Evolutionary conservation across 2,329 filamentous ascomycete species (phyloP).

Genomic region (Clarireedia monteithiana): DNA sequence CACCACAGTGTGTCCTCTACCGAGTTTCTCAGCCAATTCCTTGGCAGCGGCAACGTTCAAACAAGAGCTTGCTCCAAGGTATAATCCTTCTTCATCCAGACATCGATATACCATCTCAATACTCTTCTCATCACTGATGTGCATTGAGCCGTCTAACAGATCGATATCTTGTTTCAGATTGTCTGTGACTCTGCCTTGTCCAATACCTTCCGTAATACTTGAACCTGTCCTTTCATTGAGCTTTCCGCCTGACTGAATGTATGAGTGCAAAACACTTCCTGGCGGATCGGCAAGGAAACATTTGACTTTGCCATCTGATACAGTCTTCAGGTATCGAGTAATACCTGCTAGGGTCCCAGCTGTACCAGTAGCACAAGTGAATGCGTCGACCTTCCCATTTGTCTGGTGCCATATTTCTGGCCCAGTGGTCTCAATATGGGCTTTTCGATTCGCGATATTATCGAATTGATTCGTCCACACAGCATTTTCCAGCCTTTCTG

Average conservation of each 20-base stretch:
- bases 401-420: conserved; percentile 98
- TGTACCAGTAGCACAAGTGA: conserved; percentile 91
- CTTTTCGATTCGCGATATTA: conserved; percentile 86
- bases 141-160: conserved; percentile 74
- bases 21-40: conserved; percentile 85
- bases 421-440: conserved; percentile 93
- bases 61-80: conserved; percentile 87
- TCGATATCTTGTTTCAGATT: conserved; percentile 82
- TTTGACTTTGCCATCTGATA: conserved; percentile 70
- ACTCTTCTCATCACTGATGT: conserved; percentile 85
- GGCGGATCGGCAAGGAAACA: conserved; percentile 89
- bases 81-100: conserved; percentile 90
- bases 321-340: conserved; percentile 82
- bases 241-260: conserved; percentile 78
- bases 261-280: conserved; percentile 86
- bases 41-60: conserved; percentile 94
- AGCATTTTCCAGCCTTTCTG: conserved; percentile 76
- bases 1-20: conserved; percentile 82
- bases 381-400: conserved; percentile 75
- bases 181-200: conserved; percentile 92
- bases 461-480: conserved; percentile 99
- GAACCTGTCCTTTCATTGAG: conserved; percentile 74
- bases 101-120: conserved; percentile 98
- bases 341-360: conserved; percentile 84
- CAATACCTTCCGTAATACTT: conserved; percentile 96